These are phyloP conservation scores for Cyberlindnera sargentensis DNA, from an alignment of 805 yeast genomes.

Conservation along the genomic window DNA sequence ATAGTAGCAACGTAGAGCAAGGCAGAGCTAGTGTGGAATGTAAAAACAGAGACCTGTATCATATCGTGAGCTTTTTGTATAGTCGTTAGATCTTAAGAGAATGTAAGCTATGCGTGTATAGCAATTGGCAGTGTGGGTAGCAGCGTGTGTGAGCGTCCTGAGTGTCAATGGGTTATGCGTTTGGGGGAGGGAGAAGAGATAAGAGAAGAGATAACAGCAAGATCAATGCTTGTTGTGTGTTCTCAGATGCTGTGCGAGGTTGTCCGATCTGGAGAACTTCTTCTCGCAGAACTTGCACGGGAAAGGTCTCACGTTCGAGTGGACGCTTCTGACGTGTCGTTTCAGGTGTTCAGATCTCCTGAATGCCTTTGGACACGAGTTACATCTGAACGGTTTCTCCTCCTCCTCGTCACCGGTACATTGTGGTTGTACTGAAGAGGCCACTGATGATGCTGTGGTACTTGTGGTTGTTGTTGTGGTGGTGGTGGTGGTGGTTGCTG, in stretches of 20 bases:
- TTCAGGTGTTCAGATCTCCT: conserved; percentile 72
- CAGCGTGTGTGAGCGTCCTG: no score
- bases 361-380: conserved; percentile 55
- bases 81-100: no score
- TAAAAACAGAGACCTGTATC: no score
- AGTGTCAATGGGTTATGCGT: no score
- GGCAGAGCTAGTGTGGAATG: no score
- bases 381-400: conserved; percentile 58
- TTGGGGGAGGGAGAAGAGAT: no score
- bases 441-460: not conserved
- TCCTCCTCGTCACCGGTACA: conserved; percentile 10
- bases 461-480: not conserved
- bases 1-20: no score
- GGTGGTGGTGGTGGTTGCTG: not conserved
- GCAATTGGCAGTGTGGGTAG: no score
- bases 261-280: conserved; percentile 60
- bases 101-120: no score
- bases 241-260: conserved; percentile 58
- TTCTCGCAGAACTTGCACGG: conserved; percentile 55
- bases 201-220: not conserved
- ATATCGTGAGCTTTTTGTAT: no score
- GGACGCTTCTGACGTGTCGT: conserved; percentile 66
- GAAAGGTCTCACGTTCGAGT: conserved; percentile 64
- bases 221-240: conserved; percentile 31
- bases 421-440: not conserved